Conservation (phyloP, 1,139 yeast genomes). For the Lodderomyces parapsilosis region DNA sequence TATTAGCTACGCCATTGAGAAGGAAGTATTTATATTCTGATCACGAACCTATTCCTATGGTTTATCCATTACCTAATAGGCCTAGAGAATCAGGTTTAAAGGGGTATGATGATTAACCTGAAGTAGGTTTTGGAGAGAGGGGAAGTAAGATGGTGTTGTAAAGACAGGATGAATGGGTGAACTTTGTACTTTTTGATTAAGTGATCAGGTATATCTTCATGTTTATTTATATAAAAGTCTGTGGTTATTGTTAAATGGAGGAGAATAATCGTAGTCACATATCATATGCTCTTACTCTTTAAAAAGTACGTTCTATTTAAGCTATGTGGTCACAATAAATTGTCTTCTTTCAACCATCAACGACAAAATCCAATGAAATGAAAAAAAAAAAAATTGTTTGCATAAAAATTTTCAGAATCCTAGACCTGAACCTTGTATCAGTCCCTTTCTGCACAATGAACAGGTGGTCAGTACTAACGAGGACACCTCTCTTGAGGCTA, state of each 20-base stretch:
- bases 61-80: constrained; percentile 67
- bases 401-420: neutral
- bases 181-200: neutral
- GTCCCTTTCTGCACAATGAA: constrained; percentile 7
- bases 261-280: too few relatives aligned
- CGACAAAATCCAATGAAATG: neutral
- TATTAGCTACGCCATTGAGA: constrained; percentile 68
- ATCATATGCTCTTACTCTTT: too few relatives aligned
- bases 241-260: too few relatives aligned
- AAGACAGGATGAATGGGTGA: neutral
- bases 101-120: constrained; percentile 55
- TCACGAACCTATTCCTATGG: constrained; percentile 64
- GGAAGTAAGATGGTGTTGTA: neutral
- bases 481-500: neutral
- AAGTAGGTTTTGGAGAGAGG: neutral
- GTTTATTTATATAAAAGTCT: neutral
- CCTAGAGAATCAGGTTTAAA: constrained; percentile 48
- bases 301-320: too few relatives aligned
- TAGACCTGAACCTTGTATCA: neutral
- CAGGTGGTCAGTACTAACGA: constrained; percentile 10
- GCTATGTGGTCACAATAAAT: too few relatives aligned
- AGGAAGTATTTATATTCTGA: constrained; percentile 66
- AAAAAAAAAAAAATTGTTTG: constrained; percentile 8
- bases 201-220: neutral
- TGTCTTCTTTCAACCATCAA: too few relatives aligned